phyloP scores from a whole-genome alignment of 2,329 filamentous ascomycete species.

The Diaporthe longicolla region DNA sequence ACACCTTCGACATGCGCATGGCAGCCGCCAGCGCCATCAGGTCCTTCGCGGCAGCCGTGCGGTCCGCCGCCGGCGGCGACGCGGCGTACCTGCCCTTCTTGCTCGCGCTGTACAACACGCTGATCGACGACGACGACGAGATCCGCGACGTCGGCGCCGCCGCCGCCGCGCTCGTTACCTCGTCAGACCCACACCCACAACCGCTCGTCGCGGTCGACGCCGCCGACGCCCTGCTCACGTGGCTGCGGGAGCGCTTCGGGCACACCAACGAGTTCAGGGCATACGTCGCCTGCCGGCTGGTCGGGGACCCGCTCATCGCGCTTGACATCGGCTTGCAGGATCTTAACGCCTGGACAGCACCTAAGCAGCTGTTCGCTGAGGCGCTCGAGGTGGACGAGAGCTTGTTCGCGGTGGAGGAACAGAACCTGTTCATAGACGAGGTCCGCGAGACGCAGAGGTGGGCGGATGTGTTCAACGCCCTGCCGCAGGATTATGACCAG shows the following conservation, averaged over 20 bases:
- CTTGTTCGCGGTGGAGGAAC: constrained; percentile 90
- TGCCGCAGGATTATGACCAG: constrained; percentile 44
- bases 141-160: constrained; percentile 57
- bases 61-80: constrained; percentile 47
- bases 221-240: constrained; percentile 59
- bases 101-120: constrained; percentile 78
- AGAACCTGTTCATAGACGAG: constrained; percentile 93
- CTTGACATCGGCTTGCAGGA: constrained; percentile 37
- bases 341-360: constrained; percentile 46
- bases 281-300: constrained; percentile 60
- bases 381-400: constrained; percentile 72
- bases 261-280: constrained; percentile 54
- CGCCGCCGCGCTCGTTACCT: constrained; percentile 32
- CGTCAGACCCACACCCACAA: constrained; percentile 42
- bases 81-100: constrained; percentile 67
- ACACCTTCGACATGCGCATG: constrained; percentile 75
- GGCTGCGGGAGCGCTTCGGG: constrained; percentile 57
- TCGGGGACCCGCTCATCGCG: constrained; percentile 47
- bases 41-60: constrained; percentile 60
- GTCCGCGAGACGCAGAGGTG: constrained; percentile 81
- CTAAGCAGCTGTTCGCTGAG: constrained; percentile 55
- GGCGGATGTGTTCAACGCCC: constrained; percentile 63
- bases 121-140: constrained; percentile 94
- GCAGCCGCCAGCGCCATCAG: constrained; percentile 70
- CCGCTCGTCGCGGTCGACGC: constrained; percentile 63